Evolutionary conservation across 345 rosid species (phyloP), one percentile per base, ranked within the genome.

Genomic region (Sisymbrium altissimum): DNA sequence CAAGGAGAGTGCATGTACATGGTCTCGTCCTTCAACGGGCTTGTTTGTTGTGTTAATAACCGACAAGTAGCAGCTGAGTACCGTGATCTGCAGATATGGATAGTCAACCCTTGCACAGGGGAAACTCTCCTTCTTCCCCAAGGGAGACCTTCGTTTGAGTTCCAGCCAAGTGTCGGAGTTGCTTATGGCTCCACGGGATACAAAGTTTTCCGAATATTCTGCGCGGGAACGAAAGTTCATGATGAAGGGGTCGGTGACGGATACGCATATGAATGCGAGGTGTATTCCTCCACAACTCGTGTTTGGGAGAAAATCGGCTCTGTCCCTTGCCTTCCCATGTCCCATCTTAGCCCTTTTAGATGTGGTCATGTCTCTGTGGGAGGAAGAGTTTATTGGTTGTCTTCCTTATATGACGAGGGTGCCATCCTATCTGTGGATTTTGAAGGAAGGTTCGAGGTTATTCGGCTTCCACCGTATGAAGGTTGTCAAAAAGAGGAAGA

Each of bases 151-250:
- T 78, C 81, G 3, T 58, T 35, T 39, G 2, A 23, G 7, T 27
- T 45, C 4, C 38, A 9, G 29, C 81, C 81, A 17, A 32, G 25
- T 25, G 38, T 78, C 0, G 84, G 84, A 54, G 84, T 81, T 56
- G 79, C 73, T 36, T 78, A 59, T 46, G 58, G 70, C 21, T 67
- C 79, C 18, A 61, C 71, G 25, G 81, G 74, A 3, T 66, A 55
- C 71, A 78, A 69, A 55, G 36, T 81, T 61, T 81, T 81, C 43
- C 80, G 75, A 0, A 70, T 81, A 33, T 78, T 71, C 56, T 41
- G 60, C 14, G 5, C 33, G 17, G 52, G 72, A 39, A 4, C 4
- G 44, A n/a, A 44, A 44, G 6, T 44, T 14, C n/a, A n/a, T n/a
- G n/a, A n/a, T n/a, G n/a, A n/a, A n/a, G n/a, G n/a, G n/a, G n/a